Conservation (phyloP, 2,329 filamentous ascomycete species). For the Neopestalotiopsis sp. region DNA sequence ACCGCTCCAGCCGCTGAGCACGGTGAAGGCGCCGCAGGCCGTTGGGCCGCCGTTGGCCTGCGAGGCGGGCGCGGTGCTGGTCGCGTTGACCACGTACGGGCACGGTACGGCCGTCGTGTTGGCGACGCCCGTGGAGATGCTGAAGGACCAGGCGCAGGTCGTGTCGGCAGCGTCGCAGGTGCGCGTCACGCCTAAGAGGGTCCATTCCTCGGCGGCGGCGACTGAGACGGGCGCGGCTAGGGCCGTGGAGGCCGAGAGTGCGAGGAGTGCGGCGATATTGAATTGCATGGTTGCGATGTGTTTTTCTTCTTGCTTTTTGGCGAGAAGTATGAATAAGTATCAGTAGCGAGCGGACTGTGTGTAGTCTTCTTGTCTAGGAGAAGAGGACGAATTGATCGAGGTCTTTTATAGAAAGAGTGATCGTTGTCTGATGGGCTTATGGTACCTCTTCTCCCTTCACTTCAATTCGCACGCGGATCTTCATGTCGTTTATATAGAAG, state of each 20-base stretch:
- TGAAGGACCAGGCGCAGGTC: conserved; percentile 47
- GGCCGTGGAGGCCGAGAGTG: conserved; percentile 28
- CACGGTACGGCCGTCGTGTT: conserved; percentile 39
- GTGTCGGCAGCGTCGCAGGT: conserved; percentile 45
- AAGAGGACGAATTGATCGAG: background rate
- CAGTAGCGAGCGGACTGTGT: background rate
- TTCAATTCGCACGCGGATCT: background rate
- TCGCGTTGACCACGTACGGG: conserved; percentile 42
- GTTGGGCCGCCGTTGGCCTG: conserved; percentile 45
- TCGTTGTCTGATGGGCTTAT: background rate
- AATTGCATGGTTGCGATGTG: conserved; percentile 10
- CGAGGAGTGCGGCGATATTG: conserved; percentile 31
- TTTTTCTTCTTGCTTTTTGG: background rate
- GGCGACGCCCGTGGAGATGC: conserved; percentile 42
- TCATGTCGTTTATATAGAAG: conserved; percentile 6
- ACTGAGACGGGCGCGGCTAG: conserved; percentile 29
- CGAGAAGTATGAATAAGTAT: background rate
- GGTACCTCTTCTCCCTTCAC: background rate
- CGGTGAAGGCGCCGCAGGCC: conserved; percentile 55
- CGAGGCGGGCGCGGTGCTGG: conserved; percentile 38
- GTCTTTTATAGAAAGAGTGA: background rate
- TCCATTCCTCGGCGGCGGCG: conserved; percentile 44
- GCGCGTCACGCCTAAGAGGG: conserved; percentile 43
- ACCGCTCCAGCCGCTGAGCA: conserved; percentile 61
- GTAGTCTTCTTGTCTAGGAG: background rate